Evolutionary conservation across 208 protist species (phyloP).

Genomic region (Trichomonas gallinae): DNA sequence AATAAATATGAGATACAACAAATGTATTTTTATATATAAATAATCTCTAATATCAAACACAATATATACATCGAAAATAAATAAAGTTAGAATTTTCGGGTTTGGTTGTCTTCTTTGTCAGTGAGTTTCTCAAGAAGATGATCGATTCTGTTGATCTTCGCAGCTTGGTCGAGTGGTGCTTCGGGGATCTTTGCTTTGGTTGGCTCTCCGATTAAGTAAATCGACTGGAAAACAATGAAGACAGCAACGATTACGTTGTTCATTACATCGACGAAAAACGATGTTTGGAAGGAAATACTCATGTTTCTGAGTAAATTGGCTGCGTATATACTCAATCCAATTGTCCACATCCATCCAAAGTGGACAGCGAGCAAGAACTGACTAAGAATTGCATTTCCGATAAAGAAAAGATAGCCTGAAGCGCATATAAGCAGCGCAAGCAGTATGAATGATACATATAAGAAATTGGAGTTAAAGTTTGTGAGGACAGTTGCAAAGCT

Average conservation of each 20-base stretch:
- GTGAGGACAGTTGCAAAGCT: not conserved
- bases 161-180: not conserved
- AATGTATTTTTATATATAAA: too few species aligned
- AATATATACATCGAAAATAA: too few species aligned
- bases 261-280: not conserved
- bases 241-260: not conserved
- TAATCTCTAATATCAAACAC: too few species aligned
- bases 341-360: not conserved
- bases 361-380: not conserved
- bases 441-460: not conserved
- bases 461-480: not conserved
- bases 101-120: not conserved
- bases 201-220: not conserved
- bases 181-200: not conserved
- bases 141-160: not conserved
- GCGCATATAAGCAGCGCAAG: not conserved
- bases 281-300: not conserved
- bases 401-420: not conserved
- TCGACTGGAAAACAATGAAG: not conserved
- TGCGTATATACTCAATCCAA: not conserved
- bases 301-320: not conserved
- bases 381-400: not conserved
- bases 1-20: too few species aligned
- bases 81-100: not conserved
- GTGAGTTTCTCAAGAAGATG: not conserved